These are phyloP conservation scores for Hordeum marinum DNA, from an alignment of 176 grass and related monocot species.

Conservation along the genomic window DNA sequence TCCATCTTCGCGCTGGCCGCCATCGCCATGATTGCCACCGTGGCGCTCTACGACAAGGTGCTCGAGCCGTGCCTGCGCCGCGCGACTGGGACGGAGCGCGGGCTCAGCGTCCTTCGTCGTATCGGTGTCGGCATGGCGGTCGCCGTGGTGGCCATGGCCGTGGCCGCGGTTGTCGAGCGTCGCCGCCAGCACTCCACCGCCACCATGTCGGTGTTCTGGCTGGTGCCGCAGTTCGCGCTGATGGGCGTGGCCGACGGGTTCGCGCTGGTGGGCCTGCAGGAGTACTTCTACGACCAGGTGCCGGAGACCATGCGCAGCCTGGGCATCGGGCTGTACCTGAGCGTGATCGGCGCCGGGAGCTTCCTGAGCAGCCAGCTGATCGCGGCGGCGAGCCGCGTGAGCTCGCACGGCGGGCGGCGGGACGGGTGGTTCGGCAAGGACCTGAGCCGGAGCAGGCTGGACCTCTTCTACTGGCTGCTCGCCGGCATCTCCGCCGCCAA, in stretches of 20 bases:
- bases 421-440: slow-evolving; percentile 68
- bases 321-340: slow-evolving; percentile 71
- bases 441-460: slow-evolving; percentile 54
- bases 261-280: slow-evolving; percentile 73
- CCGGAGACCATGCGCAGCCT: slow-evolving; percentile 82
- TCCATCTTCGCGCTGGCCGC: slow-evolving; percentile 54
- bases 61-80: slow-evolving; percentile 55
- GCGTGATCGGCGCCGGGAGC: slow-evolving; percentile 63
- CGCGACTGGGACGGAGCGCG: slow-evolving; percentile 50
- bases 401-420: not conserved
- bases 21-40: slow-evolving; percentile 51
- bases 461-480: slow-evolving; percentile 75
- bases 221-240: slow-evolving; percentile 63
- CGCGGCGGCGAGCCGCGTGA: slow-evolving; percentile 42
- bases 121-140: slow-evolving; percentile 66
- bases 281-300: slow-evolving; percentile 92
- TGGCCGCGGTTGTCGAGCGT: slow-evolving; percentile 47
- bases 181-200: slow-evolving; percentile 14
- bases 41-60: slow-evolving; percentile 56
- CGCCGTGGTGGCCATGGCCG: slow-evolving; percentile 21
- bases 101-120: slow-evolving; percentile 68
- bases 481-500: slow-evolving; percentile 36
- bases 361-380: slow-evolving; percentile 71
- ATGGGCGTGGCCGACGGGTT: slow-evolving; percentile 72
- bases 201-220: slow-evolving; percentile 53